Evolutionary conservation across 179 eudicot genomes (phyloP), one percentile per base, ranked within the genome.

Genomic region (Vitellaria paradoxa): DNA sequence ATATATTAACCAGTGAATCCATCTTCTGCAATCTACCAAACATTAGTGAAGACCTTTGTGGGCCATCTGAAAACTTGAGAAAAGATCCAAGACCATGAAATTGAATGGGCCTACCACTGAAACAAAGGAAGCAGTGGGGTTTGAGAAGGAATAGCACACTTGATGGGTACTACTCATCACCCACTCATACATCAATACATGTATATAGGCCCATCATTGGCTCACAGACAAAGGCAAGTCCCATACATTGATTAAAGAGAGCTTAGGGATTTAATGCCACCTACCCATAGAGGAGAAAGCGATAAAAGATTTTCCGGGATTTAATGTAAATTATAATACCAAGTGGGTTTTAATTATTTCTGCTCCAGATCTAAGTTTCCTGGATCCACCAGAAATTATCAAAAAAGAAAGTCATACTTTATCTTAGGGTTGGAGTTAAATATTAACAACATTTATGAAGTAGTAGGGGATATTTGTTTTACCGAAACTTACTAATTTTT

Each of bases 191-290:
- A 65, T 65, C 68, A 46, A 46, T 24, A n/a, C n/a, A n/a, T n/a
- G n/a, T n/a, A n/a, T n/a, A 30, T 23, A 74, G 68, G 68, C 45
- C 77, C 68, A 74, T 61, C 24, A 76, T 74, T 74, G 68, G 77
- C 23, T 62, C 23, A 76, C 21, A 26, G 57, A 74, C 77, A 53
- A 76, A 15, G 49, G 52, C 17, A 52, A 57, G 13, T 60, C 30
- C 10, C 6, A 12, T 66, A 45, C 15, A 65, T 53, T 30, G 0
- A 30, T 30, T 30, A 30, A 30, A 52, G 37, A 56, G 53, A 66
- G 52, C 62, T 53, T 55, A n/a, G 13, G 62, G 9, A 76, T 76
- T 76, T 23, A 75, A 52, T 70, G 74, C 61, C n/a, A 24, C 45
- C 74, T 24, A 52, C 46, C 61, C 11, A 70, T 30, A 30, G 37